Evolutionary conservation across 2,329 filamentous ascomycete species (phyloP), one percentile per base, ranked within the genome.

Genomic region (Xylaria sp.): DNA sequence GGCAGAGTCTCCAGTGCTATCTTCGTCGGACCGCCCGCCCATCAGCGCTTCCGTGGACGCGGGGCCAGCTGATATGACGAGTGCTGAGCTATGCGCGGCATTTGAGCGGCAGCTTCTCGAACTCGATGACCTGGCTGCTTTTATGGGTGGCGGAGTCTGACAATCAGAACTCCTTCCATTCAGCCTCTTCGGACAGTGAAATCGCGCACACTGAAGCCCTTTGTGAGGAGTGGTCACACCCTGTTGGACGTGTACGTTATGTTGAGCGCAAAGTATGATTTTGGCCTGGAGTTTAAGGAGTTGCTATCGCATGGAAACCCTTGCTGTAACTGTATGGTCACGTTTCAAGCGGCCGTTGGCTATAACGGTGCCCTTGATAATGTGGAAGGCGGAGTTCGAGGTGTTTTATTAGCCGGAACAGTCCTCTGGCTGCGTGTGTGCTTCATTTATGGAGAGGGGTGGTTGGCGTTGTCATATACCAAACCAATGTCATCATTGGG

Each of bases 21-120:
- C 71, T 14, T 69, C 72, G 28, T 60, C 69, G n/a, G 67, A 64
- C 47, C 60, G 71, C 37, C 68, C 72, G 49, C 45, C 68, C 43
- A 55, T 69, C 56, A 66, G 75, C 57, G 33, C 69, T 19, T 38
- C 70, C 31, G 62, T 76, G 0, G 72, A 74, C 12, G 63, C 72
- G 2, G 64, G 62, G 5, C 69, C 68, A 40, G 72, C 43, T 46
- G 85, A 87, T 64, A 87, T 87, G 83, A 87, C 84, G 2, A 82
- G 84, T 0, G 79, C 81, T 4, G 85, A 87, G 70, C 77, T 87
- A 15, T 87, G 85, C 69, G 76, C 78, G 14, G 85, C 85, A 0
- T 87, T 87, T 68, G 85, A 87, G 76, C 78, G 84, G 33, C 85
- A 87, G 73, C 78, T 87, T 1, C 77, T 87, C 11, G 85, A 87